phyloP scores from a whole-genome alignment of 257 asterid genomes.

The Penstemon eatonii region DNA sequence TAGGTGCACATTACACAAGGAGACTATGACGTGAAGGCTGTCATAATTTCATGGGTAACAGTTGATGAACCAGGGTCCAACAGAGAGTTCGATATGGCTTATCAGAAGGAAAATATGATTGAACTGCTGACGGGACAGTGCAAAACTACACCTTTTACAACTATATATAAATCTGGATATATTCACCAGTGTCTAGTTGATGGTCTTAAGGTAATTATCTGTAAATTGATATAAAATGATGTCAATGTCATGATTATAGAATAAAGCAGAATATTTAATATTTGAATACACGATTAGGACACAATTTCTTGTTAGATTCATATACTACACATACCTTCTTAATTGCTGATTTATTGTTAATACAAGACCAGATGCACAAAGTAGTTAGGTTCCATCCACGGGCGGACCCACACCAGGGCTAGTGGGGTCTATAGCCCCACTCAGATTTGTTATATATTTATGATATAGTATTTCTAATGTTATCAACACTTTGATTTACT shows the following conservation, averaged over 20 bases:
- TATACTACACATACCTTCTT: conserved; percentile 12
- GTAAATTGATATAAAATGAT: conserved; percentile 1
- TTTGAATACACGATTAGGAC: not conserved
- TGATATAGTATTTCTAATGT: no score
- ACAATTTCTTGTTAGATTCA: not conserved
- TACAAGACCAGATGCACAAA: conserved; percentile 13
- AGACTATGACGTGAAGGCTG: conserved; percentile 91
- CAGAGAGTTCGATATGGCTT: conserved; percentile 70
- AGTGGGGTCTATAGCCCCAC: no score
- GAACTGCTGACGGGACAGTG: conserved; percentile 62
- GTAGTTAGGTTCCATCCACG: conserved; percentile 6
- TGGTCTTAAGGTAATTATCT: conserved; percentile 73
- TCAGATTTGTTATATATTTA: no score
- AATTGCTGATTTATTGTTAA: not conserved
- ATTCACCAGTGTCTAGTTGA: conserved; percentile 81
- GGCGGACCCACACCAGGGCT: no score
- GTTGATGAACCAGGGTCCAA: conserved; percentile 77
- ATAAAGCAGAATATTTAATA: conserved; percentile 8
- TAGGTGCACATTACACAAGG: conserved; percentile 99
- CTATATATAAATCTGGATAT: conserved; percentile 82
- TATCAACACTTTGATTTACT: no score
- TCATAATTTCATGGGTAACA: conserved; percentile 87
- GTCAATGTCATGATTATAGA: conserved; percentile 2
- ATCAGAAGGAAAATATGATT: conserved; percentile 66
- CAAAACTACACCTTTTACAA: conserved; percentile 72